A percentile compares a stretch with the other conserved stretches of the same genome.
These are phyloP conservation scores for Sophora flavescens DNA, from an alignment of 306 rosid species.

Conservation along the genomic window DNA sequence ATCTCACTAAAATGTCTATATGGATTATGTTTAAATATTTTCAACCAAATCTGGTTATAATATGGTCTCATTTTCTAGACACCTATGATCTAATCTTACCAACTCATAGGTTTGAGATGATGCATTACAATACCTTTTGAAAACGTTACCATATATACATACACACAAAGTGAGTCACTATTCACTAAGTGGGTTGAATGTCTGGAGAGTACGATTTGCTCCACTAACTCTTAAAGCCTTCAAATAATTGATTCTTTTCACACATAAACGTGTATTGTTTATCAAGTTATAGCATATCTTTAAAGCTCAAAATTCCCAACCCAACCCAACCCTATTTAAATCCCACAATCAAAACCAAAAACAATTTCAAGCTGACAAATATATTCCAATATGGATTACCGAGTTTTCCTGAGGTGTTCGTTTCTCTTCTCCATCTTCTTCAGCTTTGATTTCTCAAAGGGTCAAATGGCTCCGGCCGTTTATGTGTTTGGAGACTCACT, in stretches of 20 bases:
- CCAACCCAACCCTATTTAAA: not conserved
- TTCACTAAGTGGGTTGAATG: constrained; percentile 37
- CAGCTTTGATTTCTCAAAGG: constrained; percentile 44
- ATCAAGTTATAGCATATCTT: constrained; percentile 5
- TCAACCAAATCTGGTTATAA: no score
- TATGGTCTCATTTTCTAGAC: no score
- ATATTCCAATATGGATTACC: constrained; percentile 40
- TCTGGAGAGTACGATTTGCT: constrained; percentile 25
- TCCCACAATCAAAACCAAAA: constrained; percentile 11
- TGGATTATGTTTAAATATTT: no score
- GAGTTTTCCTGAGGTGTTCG: not conserved
- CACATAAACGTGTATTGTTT: constrained; percentile 35
- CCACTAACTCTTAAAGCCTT: constrained; percentile 43
- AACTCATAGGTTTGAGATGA: not conserved
- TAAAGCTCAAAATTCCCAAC: constrained; percentile 34
- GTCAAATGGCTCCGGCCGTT: constrained; percentile 64
- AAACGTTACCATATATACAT: not conserved
- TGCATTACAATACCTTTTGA: not conserved
- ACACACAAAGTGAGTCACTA: no score
- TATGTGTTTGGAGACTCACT: constrained; percentile 89
- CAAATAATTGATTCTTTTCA: constrained; percentile 36
- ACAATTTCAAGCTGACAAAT: not conserved
- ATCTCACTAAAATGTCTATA: no score
- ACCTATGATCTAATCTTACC: not conserved
- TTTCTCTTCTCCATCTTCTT: constrained; percentile 26